Evolutionary conservation across 352 stramenopile genomes (phyloP).

Genomic region (Thraustochytrium sp.): DNA sequence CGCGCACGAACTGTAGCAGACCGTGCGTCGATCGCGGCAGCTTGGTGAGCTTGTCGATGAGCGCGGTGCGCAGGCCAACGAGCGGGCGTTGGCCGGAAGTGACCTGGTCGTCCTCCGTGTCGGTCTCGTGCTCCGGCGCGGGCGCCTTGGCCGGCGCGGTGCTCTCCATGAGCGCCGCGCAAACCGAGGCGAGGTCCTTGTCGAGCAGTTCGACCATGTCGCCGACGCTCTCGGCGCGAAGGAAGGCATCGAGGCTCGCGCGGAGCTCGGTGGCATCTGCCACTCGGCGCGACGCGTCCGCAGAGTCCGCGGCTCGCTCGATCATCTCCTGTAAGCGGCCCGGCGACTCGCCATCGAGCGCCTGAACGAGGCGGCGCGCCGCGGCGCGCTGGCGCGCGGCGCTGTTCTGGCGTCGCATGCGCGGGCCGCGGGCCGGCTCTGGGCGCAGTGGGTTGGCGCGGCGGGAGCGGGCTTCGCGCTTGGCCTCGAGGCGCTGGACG

Average conservation of each 20-base stretch:
- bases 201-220: background rate
- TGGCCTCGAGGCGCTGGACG: background rate
- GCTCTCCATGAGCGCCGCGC: background rate
- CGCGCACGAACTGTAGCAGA: background rate
- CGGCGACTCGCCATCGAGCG: background rate
- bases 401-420: background rate
- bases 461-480: no score
- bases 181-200: background rate
- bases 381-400: background rate
- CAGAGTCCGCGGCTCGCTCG: background rate
- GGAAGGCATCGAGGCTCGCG: background rate
- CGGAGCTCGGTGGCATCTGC: background rate
- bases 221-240: background rate
- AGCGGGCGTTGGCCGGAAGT: no score
- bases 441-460: no score
- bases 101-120: no score
- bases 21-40: background rate
- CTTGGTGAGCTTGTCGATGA: background rate
- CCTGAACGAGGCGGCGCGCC: background rate
- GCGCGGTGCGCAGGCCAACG: no score
- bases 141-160: no score
- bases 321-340: background rate
- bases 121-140: no score
- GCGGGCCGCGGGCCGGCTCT: background rate
- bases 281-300: background rate